Conservation (phyloP, 2,329 filamentous ascomycete genomes). For the Hymenoscyphus linearis region DNA sequence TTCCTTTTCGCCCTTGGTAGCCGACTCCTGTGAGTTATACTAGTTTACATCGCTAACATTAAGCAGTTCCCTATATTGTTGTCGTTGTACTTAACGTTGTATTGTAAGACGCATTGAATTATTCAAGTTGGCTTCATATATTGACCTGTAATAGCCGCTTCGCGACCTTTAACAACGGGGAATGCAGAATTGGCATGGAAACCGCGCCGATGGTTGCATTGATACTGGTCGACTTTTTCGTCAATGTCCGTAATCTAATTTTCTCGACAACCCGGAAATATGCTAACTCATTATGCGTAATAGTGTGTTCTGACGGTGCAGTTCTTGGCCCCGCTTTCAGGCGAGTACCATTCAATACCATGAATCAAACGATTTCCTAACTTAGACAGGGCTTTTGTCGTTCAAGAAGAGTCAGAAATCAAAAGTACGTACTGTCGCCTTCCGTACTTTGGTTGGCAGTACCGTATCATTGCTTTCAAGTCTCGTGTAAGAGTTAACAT, state of each 20-base stretch:
- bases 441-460: conserved; percentile 55
- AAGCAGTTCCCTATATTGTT: conserved; percentile 36
- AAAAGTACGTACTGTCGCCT: conserved; percentile 45
- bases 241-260: conserved; percentile 39
- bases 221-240: conserved; percentile 53
- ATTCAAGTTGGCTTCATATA: background rate
- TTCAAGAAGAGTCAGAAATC: conserved; percentile 43
- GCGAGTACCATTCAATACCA: conserved; percentile 34
- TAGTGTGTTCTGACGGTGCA: conserved; percentile 53
- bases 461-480: conserved; percentile 52
- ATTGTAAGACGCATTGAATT: background rate
- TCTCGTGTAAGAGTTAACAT: conserved; percentile 42
- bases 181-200: conserved; percentile 59
- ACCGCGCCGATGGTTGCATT: conserved; percentile 54
- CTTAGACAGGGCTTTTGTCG: conserved; percentile 46
- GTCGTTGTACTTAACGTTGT: conserved; percentile 49
- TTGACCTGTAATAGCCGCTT: conserved; percentile 43
- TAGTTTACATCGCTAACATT: conserved; percentile 3
- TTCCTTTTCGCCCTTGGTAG: conserved; percentile 50
- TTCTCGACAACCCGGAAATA: background rate
- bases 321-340: conserved; percentile 55
- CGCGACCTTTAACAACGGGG: conserved; percentile 46
- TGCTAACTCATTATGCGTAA: conserved; percentile 2
- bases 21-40: conserved; percentile 4
- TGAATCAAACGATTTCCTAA: background rate